These are phyloP conservation scores for Malassezia equina DNA, from an alignment of 1,284 basidiomycete species.

Conservation along the genomic window DNA sequence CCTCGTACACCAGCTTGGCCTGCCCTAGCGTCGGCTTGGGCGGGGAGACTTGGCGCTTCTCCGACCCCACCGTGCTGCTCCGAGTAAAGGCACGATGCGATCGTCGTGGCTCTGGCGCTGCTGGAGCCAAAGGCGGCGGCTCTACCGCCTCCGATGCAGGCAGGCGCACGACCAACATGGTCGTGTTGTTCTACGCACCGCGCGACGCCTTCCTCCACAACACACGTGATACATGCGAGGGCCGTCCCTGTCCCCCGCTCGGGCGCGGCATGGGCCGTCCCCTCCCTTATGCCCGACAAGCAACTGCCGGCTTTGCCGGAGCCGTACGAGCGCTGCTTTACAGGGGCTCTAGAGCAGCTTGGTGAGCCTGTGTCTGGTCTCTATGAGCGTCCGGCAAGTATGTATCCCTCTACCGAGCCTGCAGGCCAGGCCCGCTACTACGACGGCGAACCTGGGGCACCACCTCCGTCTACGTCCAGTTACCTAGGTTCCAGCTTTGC, in stretches of 20 bases:
- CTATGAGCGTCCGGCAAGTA: background rate
- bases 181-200: background rate
- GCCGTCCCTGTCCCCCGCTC: background rate
- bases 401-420: background rate
- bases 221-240: background rate
- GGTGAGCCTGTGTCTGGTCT: background rate
- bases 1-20: constrained; percentile 1
- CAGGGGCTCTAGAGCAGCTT: background rate
- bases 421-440: background rate
- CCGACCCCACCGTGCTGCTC: constrained; percentile 2
- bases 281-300: background rate
- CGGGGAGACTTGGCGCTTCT: background rate
- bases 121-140: background rate
- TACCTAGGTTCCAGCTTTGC: constrained; percentile 3
- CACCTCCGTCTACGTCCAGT: background rate
- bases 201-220: background rate
- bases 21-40: background rate
- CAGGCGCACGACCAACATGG: constrained; percentile 16
- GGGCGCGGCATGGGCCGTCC: background rate
- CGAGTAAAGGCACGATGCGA: background rate
- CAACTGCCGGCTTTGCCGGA: background rate
- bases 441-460: background rate
- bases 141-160: constrained; percentile 1
- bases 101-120: background rate
- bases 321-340: background rate